phyloP scores from a whole-genome alignment of 2,329 filamentous ascomycete genomes.

The Colletotrichum sojae region DNA sequence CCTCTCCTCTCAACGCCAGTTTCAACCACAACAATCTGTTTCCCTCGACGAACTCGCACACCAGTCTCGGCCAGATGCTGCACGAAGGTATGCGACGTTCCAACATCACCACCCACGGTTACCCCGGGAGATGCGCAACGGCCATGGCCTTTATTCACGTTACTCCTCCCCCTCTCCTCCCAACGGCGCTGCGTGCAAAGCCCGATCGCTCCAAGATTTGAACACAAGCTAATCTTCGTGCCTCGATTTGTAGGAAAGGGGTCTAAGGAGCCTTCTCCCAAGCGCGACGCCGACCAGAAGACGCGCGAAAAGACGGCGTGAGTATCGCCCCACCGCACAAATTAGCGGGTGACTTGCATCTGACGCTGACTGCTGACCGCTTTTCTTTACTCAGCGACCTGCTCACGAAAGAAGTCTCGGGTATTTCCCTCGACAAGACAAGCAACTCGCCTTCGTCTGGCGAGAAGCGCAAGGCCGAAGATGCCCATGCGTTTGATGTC shows the following conservation, averaged over 20 bases:
- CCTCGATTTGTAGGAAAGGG: slow-evolving; percentile 48
- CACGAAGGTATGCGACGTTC: slow-evolving; percentile 75
- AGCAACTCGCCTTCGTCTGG: slow-evolving; percentile 65
- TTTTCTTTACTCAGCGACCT: slow-evolving; percentile 75
- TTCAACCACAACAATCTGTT: slow-evolving; percentile 87
- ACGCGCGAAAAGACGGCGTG: slow-evolving; percentile 95
- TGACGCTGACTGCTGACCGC: slow-evolving; percentile 24
- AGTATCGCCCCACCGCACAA: slow-evolving; percentile 53
- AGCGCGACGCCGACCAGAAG: slow-evolving; percentile 76
- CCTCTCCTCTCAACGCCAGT: slow-evolving; percentile 92
- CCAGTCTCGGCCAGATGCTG: slow-evolving; percentile 87
- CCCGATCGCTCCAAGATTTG: not conserved
- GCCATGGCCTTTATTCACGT: not conserved
- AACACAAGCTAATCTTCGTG: slow-evolving; percentile 18
- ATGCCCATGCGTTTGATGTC: slow-evolving; percentile 73
- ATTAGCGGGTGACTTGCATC: slow-evolving; percentile 9
- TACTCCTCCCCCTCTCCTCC: not conserved
- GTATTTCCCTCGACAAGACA: slow-evolving; percentile 90
- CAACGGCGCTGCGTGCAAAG: not conserved
- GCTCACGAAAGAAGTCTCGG: slow-evolving; percentile 91
- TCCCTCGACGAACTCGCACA: slow-evolving; percentile 73
- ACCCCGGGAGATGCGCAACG: slow-evolving; percentile 23
- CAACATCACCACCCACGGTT: slow-evolving; percentile 1
- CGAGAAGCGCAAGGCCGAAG: slow-evolving; percentile 75
- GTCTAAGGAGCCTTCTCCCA: slow-evolving; percentile 63